A percentile compares a stretch with the other conserved stretches of the same genome.
phyloP scores from a whole-genome alignment of 176 grass and related monocot genomes.

The Aechmea fasciata region DNA sequence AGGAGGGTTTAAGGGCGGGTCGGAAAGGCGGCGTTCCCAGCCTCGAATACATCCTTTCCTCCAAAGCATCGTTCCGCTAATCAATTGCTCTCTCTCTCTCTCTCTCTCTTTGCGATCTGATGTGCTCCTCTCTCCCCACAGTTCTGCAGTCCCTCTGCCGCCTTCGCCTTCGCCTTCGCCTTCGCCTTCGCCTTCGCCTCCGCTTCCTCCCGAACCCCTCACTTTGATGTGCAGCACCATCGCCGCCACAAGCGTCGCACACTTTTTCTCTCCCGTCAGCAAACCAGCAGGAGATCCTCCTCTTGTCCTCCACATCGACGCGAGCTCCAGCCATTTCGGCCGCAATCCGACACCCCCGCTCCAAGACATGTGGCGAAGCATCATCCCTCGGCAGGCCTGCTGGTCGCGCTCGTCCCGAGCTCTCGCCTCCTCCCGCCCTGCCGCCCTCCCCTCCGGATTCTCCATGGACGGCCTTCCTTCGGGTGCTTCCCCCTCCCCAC shows the following conservation, averaged over 20 bases:
- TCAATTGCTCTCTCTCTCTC: background rate
- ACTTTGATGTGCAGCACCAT: conserved; percentile 8
- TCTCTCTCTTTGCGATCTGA: background rate
- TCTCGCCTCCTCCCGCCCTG: background rate
- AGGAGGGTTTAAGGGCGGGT: background rate
- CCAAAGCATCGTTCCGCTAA: background rate
- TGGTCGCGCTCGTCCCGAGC: background rate
- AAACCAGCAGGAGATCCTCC: background rate
- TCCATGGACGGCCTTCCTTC: background rate
- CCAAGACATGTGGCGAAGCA: background rate
- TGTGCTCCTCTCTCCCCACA: background rate
- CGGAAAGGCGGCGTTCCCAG: background rate
- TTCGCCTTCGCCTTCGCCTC: background rate
- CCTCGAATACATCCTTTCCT: background rate
- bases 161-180: background rate
- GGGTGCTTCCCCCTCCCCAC: background rate
- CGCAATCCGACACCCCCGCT: background rate
- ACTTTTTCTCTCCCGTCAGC: background rate
- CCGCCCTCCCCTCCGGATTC: background rate
- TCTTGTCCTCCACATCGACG: background rate
- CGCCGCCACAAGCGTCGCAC: background rate
- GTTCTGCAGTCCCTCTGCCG: background rate
- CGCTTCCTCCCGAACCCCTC: background rate
- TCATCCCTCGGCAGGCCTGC: background rate
- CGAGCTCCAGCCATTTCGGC: background rate